Base-by-base conservation (phyloP, 257 asterid species). In the Nicotiana obtusifolia region DNA sequence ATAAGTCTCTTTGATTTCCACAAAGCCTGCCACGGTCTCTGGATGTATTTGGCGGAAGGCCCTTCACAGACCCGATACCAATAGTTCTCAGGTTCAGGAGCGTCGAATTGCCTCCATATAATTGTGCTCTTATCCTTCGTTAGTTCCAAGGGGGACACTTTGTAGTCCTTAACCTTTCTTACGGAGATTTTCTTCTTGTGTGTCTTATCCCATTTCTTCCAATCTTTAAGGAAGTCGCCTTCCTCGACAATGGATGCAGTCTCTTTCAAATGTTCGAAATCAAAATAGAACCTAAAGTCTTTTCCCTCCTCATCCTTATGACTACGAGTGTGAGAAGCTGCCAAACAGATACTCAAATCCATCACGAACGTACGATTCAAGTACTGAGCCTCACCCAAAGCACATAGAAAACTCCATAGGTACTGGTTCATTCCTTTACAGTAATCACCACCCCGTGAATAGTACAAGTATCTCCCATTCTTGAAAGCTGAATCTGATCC, bases 11-110 rank as follows among this genome's bases (percentile, higher is more conserved):
- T 96, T 10, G 98, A 94, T 87, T 96, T 96, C 99, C 98, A 96
- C 22, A 96, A 85, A 0, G 94, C 88, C 8, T 84, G 84, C 98
- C 99, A 96, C 0, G 98, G 98, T 86, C 99, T 87, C 84, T 94
- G 91, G 5, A 94, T 85, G 86, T 91, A 88, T 57, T 91, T 96
- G 19, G 93, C 91, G 1, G 97, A 88, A 1, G 96, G 93, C 71
- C 97, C 99, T 86, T 96, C 99, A 54, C 99, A 96, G 1, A 96
- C 99, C 30, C 98, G 91, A 68, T 92, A 91, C 99, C 99, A 94
- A 78, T 96, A 94, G 87, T 94, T 96, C 19, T 94, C 97, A 0
- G 97, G 98, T 87, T 94, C 97, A 6, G 97, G 93, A 37, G 86
- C 87, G 64, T 92, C 97, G 30, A 96, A 96, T 71, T 90, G 92